These are phyloP conservation scores for Ilyonectria robusta DNA, from an alignment of 2,329 filamentous ascomycete species.

Conservation along the genomic window DNA sequence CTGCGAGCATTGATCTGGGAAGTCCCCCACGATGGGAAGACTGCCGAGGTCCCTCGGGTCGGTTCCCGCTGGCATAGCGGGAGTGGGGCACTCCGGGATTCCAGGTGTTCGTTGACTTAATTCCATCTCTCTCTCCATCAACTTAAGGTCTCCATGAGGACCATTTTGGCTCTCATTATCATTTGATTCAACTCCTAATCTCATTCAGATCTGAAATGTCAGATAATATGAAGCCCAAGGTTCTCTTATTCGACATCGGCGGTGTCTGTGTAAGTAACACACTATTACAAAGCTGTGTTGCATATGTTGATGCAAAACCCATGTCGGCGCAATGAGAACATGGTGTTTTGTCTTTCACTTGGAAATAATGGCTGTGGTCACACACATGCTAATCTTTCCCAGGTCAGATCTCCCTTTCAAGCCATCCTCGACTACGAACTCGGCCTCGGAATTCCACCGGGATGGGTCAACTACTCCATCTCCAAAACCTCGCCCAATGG, in stretches of 20 bases:
- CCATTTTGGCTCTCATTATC: not conserved
- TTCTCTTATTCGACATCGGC: constrained; percentile 93
- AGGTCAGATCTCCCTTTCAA: constrained; percentile 94
- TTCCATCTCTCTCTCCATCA: not conserved
- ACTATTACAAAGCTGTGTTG: not conserved
- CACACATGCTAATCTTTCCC: constrained; percentile 19
- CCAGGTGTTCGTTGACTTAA: not conserved
- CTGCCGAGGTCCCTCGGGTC: constrained; percentile 45
- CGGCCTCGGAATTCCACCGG: constrained; percentile 80
- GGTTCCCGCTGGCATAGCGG: constrained; percentile 16
- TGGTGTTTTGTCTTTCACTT: not conserved
- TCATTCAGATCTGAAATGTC: constrained; percentile 57
- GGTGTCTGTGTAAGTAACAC: constrained; percentile 88
- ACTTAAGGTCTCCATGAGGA: not conserved
- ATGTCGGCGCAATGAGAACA: not conserved
- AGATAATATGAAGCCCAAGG: constrained; percentile 71
- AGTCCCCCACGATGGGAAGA: constrained; percentile 25
- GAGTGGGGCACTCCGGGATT: constrained; percentile 22
- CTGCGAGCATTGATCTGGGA: not conserved
- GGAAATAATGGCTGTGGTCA: not conserved
- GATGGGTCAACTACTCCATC: constrained; percentile 94
- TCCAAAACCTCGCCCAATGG: constrained; percentile 83
- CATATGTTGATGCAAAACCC: not conserved
- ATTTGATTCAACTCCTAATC: constrained; percentile 44
- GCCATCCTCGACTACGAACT: constrained; percentile 93